Evolutionary conservation across 2,329 filamentous ascomycete species (phyloP), one percentile per base, ranked within the genome.

Genomic region (Fusarium odoratissimum): DNA sequence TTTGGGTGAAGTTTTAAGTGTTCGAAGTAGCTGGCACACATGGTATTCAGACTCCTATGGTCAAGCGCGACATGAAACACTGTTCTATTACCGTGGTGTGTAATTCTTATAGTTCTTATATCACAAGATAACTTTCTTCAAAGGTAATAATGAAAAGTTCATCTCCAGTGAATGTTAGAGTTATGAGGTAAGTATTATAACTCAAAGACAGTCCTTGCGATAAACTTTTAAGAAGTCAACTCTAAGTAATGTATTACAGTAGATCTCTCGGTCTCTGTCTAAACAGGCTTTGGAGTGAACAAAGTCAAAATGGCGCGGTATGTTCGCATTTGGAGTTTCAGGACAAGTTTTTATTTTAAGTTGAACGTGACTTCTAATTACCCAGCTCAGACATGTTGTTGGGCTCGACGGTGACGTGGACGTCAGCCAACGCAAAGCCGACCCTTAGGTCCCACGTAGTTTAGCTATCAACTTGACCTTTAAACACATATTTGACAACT

Each of bases 111-210:
- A 8, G 3, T 13, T 25, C 12, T 7, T 12, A 6, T 31, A 4
- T 8, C 3, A 48, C 0, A 4, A 17, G 1, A 12, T 12, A 8
- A 12, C 7, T 6, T n/a, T n/a, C n/a, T 28, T 8, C 6, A 17
- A 9, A 13, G 0, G 6, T 17, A 25, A 13, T 4, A 25, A 44
- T 6, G 0, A 44, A 19, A 13, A 1, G 1, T 8, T 19, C 19
- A 3, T 25, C 3, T 4, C 0, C 16, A 4, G 1, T 6, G 8
- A 13, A 30, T 12, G 14, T 23, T 19, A 33, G 0, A 23, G 12
- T 13, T 13, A 2, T 9, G 11, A 23, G 11, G 23, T 4, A 3
- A 13, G 17, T 13, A 19, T 23, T 23, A 8, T 2, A 13, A 16
- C 16, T 23, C 2, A 0, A 8, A 31, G 10, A 6, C 19, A 13